Evolutionary conservation across 169 alveolate genomes (phyloP), one percentile per base, ranked within the genome.

Genomic region (Eimeria necatrix): DNA sequence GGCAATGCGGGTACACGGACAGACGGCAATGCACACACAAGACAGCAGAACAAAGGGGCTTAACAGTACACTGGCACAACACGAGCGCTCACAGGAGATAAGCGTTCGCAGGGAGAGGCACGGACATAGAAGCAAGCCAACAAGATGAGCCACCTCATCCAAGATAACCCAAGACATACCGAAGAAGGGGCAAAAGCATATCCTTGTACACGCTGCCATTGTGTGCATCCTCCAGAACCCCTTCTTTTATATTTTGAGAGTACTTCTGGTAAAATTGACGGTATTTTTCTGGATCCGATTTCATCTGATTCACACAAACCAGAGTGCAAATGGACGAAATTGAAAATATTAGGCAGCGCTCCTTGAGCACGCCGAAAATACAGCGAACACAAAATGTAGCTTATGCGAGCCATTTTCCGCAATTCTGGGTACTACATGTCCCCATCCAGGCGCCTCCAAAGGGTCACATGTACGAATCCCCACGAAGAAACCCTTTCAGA

Each of bases 201-300:
- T 94, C 92, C 24, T 87, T 85, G 93, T 86, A 64, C 4, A 24
- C 26, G 81, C 93, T 71, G 74, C 94, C 95, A 51, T 22, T 61
- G 96, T 87, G 94, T 6, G 92, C 90, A 56, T 94, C 96, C 73
- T 94, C 96, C 80, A 94, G 74, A 6, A 94, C 88, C 53, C 96
- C 96, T 88, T 97, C 99, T 96, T 98, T 98, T 84, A 98, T 84
- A 96, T 97, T 95, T 93, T 97, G 97, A 60, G 97, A 93, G 95
- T 97, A 98, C 96, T 97, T 97, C 93, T 96, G 96, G 96, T 97
- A 98, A 93, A 98, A 98, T 86, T 95, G 96, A 83, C 93, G 76
- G 93, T 96, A 98, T 94, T 98, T 97, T 52, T 97, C 98, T 49
- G 98, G 97, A 70, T 98, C 97, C 18, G 94, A 93, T 84, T 96